phyloP scores from a whole-genome alignment of 1,139 yeast species.

The Sugiyamaella paludigena region DNA sequence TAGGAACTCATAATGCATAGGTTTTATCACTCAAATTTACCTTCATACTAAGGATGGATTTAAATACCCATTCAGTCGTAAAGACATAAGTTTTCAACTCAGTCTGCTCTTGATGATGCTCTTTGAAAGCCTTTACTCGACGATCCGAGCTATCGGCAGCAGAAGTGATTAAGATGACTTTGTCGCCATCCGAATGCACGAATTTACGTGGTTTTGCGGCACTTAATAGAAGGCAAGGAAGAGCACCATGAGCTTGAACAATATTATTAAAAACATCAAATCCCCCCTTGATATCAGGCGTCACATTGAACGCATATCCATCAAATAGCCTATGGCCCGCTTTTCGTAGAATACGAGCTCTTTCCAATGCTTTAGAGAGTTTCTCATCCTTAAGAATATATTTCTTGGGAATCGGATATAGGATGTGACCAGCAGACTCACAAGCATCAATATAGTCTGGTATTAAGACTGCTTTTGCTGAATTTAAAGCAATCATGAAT shows the following conservation, averaged over 20 bases:
- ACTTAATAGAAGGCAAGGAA: constrained; percentile 19
- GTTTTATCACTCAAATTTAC: not conserved
- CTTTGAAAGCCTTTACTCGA: constrained; percentile 13
- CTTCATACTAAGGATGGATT: constrained; percentile 23
- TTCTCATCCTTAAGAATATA: constrained; percentile 32
- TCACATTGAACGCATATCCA: constrained; percentile 53
- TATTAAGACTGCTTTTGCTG: constrained; percentile 41
- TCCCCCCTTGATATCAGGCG: constrained; percentile 69
- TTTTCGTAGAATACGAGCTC: constrained; percentile 26
- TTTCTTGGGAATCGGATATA: constrained; percentile 27
- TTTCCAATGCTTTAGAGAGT: constrained; percentile 29
- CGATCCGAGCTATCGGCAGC: constrained; percentile 10
- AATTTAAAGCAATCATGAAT: constrained; percentile 54
- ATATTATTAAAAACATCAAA: constrained; percentile 58
- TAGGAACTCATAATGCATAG: constrained; percentile 1
- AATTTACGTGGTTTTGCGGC: constrained; percentile 16
- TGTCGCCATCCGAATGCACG: constrained; percentile 5
- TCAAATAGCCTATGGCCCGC: constrained; percentile 42
- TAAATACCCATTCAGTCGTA: constrained; percentile 24
- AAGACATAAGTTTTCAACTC: constrained; percentile 6
- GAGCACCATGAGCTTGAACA: constrained; percentile 64
- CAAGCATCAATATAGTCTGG: constrained; percentile 35
- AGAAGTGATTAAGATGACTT: constrained; percentile 17
- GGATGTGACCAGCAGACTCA: constrained; percentile 13
- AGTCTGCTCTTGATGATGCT: not conserved